Evolutionary conservation across 1,284 basidiomycete genomes (phyloP).

Genomic region (Ustilago vetiveriae): DNA sequence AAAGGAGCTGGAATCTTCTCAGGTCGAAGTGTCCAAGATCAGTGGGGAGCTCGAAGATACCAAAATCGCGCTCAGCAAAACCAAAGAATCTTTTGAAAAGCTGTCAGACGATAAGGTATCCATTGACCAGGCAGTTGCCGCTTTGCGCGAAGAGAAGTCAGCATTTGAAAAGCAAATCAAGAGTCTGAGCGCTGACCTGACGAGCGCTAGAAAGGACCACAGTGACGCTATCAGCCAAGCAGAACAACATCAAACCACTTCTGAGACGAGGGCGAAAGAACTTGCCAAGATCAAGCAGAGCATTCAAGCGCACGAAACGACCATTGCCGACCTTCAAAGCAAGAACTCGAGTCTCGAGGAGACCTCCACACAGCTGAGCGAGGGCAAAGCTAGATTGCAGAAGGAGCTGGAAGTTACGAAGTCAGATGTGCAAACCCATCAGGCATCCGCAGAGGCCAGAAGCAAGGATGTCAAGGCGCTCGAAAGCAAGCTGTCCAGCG

Average conservation of each 20-base stretch:
- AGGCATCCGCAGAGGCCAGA: conserved; percentile 12
- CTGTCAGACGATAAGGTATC: conserved; percentile 11
- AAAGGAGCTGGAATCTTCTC: conserved; percentile 17
- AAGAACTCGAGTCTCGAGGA: conserved; percentile 18
- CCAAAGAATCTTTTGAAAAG: conserved; percentile 21
- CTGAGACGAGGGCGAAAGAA: conserved; percentile 18
- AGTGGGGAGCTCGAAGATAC: conserved; percentile 15
- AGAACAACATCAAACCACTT: conserved; percentile 8
- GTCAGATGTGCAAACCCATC: conserved; percentile 9
- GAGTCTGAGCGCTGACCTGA: conserved; percentile 11
- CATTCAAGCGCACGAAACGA: conserved; percentile 14
- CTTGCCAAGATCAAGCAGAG: conserved; percentile 14
- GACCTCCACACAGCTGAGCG: conserved; percentile 2
- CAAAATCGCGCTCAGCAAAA: conserved; percentile 5
- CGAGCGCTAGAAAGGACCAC: conserved; percentile 15
- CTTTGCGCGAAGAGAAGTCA: conserved; percentile 14
- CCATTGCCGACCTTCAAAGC: conserved; percentile 10
- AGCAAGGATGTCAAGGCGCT: conserved; percentile 23
- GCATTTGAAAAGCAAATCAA: conserved; percentile 8
- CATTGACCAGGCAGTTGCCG: conserved; percentile 4
- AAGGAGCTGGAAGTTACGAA: conserved; percentile 17
- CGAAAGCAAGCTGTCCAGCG: conserved; percentile 10
- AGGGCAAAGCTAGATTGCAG: conserved; percentile 13
- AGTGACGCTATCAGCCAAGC: conserved; percentile 6
- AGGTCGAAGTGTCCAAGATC: conserved; percentile 5